A percentile compares a stretch with the other conserved stretches of the same genome.
Evolutionary conservation across 2,329 filamentous ascomycete species (phyloP).

Genomic region (Davidsoniella virescens): DNA sequence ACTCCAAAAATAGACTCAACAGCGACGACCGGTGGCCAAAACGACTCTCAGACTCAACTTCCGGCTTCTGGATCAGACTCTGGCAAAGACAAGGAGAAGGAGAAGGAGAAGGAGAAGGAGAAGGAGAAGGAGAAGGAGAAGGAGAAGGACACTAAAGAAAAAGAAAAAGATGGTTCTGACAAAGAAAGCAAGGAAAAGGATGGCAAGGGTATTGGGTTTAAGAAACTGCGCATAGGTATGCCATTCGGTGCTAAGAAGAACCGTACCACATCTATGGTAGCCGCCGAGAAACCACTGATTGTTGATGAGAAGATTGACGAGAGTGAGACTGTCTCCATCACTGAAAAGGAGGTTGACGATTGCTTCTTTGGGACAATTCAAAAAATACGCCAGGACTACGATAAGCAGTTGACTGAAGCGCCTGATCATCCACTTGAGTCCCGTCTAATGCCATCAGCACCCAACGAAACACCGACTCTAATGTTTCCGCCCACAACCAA

Average conservation of each 20-base stretch:
- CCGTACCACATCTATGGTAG: conserved; percentile 41
- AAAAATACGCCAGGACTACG: conserved; percentile 56
- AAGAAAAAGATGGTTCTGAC: conserved; percentile 28
- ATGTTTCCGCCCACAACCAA: conserved; percentile 53
- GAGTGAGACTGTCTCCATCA: conserved; percentile 43
- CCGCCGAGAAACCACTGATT: conserved; percentile 54
- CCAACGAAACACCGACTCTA: conserved; percentile 60
- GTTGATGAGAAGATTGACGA: conserved; percentile 64
- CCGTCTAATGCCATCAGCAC: conserved; percentile 49
- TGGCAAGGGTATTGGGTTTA: conserved; percentile 52
- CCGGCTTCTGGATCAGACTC: conserved; percentile 26
- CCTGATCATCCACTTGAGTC: conserved; percentile 41
- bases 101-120: conserved; percentile 41
- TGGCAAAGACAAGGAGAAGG: conserved; percentile 27
- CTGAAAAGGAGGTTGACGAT: conserved; percentile 61
- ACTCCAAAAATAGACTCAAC: conserved; percentile 31
- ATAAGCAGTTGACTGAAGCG: conserved; percentile 43
- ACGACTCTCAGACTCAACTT: background rate
- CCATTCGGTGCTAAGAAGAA: conserved; percentile 75
- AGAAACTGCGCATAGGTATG: conserved; percentile 62
- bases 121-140: conserved; percentile 27
- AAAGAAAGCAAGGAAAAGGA: conserved; percentile 39
- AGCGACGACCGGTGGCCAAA: background rate
- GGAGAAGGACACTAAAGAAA: conserved; percentile 37
- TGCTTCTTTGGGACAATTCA: conserved; percentile 58